Conservation (phyloP, 106 monocot species). For the Vanilla planifolia region DNA sequence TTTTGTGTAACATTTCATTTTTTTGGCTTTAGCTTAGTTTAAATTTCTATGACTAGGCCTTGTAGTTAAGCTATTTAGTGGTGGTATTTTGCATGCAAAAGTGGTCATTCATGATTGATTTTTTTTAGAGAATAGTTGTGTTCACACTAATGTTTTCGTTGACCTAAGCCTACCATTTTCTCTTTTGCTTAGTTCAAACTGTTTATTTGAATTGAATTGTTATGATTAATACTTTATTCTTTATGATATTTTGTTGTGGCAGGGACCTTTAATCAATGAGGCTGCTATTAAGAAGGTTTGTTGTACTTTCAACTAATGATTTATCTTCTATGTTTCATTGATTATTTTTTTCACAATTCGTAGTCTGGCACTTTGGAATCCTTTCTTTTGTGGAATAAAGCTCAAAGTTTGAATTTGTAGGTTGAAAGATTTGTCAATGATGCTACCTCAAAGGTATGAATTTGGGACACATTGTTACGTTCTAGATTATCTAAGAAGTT, state of each 20-base stretch:
- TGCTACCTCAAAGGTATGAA: conserved; percentile 76
- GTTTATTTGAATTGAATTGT: background rate
- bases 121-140: background rate
- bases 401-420: conserved; percentile 29
- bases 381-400: background rate
- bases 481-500: background rate
- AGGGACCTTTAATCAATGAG: conserved; percentile 98
- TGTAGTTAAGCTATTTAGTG: background rate
- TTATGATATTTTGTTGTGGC: conserved; percentile 11
- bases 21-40: too few species aligned
- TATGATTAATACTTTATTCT: background rate
- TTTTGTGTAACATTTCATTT: too few species aligned
- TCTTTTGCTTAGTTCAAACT: conserved; percentile 1
- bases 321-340: background rate
- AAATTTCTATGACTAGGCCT: too few species aligned
- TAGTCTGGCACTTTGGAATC: background rate
- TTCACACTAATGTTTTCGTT: background rate
- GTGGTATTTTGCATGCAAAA: background rate
- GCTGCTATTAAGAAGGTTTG: conserved; percentile 82
- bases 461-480: background rate
- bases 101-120: background rate
- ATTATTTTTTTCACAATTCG: background rate
- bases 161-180: background rate
- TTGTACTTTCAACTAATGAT: background rate
- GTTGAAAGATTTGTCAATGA: conserved; percentile 77